Conservation (phyloP, 2,329 filamentous ascomycete species). For the Teratosphaeria destructans region DNA sequence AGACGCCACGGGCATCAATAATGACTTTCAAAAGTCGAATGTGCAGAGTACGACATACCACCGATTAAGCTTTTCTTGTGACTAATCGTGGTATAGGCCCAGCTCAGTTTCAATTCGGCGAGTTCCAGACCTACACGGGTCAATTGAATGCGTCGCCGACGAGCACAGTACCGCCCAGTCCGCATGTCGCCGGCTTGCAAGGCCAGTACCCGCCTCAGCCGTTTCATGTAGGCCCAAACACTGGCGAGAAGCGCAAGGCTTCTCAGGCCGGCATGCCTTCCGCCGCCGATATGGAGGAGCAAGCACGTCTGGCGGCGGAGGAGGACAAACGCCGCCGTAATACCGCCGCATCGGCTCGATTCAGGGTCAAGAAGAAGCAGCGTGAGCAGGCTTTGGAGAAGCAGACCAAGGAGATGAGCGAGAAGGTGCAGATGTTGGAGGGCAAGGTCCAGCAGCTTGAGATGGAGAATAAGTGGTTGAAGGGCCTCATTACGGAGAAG, state of each 20-base stretch:
- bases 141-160: constrained; percentile 15
- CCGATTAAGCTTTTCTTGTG: background rate
- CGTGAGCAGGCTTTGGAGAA: constrained; percentile 43
- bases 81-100: constrained; percentile 5
- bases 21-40: constrained; percentile 3
- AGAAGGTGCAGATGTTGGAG: constrained; percentile 36
- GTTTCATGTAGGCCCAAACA: constrained; percentile 6
- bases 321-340: constrained; percentile 45
- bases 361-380: constrained; percentile 47
- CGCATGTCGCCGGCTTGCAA: constrained; percentile 16
- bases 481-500: constrained; percentile 42
- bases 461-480: constrained; percentile 44
- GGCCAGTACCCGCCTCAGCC: constrained; percentile 18
- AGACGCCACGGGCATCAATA: constrained; percentile 7
- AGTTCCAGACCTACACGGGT: constrained; percentile 32
- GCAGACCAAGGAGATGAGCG: constrained; percentile 41
- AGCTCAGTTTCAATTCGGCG: constrained; percentile 36
- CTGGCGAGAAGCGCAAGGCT: constrained; percentile 39
- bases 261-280: constrained; percentile 24
- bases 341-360: constrained; percentile 42
- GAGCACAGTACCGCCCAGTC: constrained; percentile 15
- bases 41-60: background rate
- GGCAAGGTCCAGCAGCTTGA: constrained; percentile 39
- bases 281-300: constrained; percentile 33
- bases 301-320: constrained; percentile 37